Conservation (phyloP, 208 protist genomes). For the Tetramitus jugosus region DNA sequence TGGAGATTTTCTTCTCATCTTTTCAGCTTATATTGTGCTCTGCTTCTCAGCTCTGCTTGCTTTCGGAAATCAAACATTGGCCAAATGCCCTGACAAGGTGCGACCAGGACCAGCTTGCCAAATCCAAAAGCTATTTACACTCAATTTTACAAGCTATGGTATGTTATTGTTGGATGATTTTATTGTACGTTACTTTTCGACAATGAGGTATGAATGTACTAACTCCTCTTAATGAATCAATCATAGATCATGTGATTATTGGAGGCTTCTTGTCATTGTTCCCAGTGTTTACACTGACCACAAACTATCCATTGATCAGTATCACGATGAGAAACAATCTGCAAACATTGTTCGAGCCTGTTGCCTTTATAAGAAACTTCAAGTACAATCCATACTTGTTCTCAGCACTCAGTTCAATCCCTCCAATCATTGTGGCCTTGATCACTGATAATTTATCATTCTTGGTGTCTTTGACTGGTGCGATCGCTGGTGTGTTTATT, state of each 20-base stretch:
- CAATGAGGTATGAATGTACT: no score
- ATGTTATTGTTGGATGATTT: slow-evolving; percentile 35
- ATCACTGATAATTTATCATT: slow-evolving; percentile 33
- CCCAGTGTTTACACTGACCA: slow-evolving; percentile 50
- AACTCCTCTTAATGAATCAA: no score
- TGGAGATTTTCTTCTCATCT: slow-evolving; percentile 31
- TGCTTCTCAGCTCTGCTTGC: slow-evolving; percentile 36
- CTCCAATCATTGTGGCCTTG: slow-evolving; percentile 41
- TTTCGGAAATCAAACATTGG: slow-evolving; percentile 30
- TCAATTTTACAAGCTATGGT: slow-evolving; percentile 31
- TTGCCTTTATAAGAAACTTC: background rate
- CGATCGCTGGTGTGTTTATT: slow-evolving; percentile 42
- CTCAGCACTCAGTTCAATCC: slow-evolving; percentile 27
- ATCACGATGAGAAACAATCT: slow-evolving; percentile 51
- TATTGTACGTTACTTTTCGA: no score
- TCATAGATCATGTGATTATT: no score
- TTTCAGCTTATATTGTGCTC: slow-evolving; percentile 32
- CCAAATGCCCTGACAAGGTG: slow-evolving; percentile 24
- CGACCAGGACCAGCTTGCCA: slow-evolving; percentile 18
- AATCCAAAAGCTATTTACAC: slow-evolving; percentile 12
- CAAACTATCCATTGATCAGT: slow-evolving; percentile 46
- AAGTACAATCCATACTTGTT: slow-evolving; percentile 31
- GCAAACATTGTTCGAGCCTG: slow-evolving; percentile 30
- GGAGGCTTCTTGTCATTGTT: no score
- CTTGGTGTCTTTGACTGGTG: slow-evolving; percentile 43